Evolutionary conservation across 805 yeast species (phyloP).

Genomic region (Starmerella etchellsii): DNA sequence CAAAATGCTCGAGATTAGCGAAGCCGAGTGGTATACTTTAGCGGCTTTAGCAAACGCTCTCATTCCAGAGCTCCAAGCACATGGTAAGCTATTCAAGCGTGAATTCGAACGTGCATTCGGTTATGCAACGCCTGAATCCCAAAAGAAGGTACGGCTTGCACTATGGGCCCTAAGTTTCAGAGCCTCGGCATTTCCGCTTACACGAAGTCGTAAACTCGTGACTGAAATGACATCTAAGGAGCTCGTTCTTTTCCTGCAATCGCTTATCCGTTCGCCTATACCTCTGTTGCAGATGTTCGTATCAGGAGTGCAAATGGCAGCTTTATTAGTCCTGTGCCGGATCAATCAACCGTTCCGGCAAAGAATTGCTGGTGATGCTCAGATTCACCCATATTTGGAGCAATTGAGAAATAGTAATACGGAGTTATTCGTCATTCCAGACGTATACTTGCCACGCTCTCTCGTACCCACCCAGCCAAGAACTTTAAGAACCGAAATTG

Average conservation of each 20-base stretch:
- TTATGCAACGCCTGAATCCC: background rate
- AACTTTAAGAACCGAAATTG: slow-evolving; percentile 27
- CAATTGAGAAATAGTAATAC: background rate
- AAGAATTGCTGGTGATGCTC: slow-evolving; percentile 7
- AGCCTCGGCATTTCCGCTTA: slow-evolving; percentile 19
- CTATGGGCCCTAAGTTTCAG: slow-evolving; percentile 19
- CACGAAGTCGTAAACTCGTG: slow-evolving; percentile 17
- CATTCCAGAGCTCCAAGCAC: slow-evolving; percentile 6
- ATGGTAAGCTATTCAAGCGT: background rate
- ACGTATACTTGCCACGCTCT: slow-evolving; percentile 7
- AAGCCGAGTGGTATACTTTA: slow-evolving; percentile 12
- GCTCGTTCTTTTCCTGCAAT: slow-evolving; percentile 26
- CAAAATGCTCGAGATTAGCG: background rate
- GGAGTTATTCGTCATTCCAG: slow-evolving; percentile 5
- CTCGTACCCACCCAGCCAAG: background rate
- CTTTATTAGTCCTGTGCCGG: slow-evolving; percentile 7
- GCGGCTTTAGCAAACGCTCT: slow-evolving; percentile 2
- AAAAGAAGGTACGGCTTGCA: slow-evolving; percentile 13
- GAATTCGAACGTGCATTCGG: slow-evolving; percentile 2
- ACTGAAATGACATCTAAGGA: slow-evolving; percentile 24
- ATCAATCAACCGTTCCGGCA: slow-evolving; percentile 1
- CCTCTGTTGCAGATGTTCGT: slow-evolving; percentile 29
- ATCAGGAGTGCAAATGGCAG: slow-evolving; percentile 24
- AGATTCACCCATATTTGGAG: slow-evolving; percentile 10
- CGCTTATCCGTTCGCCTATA: slow-evolving; percentile 35